Evolutionary conservation across 805 yeast genomes (phyloP).

Genomic region (Tetrapisispora namnaoensis): DNA sequence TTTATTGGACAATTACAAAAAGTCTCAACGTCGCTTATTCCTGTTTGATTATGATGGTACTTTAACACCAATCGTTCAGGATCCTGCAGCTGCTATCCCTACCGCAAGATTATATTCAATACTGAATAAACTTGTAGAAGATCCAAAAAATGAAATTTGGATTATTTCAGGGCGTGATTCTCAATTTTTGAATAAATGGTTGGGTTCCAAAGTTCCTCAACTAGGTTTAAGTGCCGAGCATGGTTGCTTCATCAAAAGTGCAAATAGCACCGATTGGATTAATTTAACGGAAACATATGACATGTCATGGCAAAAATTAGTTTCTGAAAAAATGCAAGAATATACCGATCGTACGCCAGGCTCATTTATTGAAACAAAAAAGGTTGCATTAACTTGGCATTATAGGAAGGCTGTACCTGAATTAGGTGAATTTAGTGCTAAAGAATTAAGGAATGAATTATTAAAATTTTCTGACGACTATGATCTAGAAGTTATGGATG

Average conservation of each 20-base stretch:
- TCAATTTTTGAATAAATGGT: conserved; percentile 77
- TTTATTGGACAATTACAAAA: conserved; percentile 47
- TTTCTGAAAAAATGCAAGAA: conserved; percentile 57
- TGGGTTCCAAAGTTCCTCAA: conserved; percentile 52
- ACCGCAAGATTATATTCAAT: conserved; percentile 57
- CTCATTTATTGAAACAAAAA: conserved; percentile 72
- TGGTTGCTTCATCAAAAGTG: conserved; percentile 84
- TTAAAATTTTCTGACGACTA: conserved; percentile 51
- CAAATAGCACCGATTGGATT: conserved; percentile 61
- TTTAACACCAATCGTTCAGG: conserved; percentile 88
- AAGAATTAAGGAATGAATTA: conserved; percentile 57
- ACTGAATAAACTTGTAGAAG: conserved; percentile 51
- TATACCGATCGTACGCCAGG: conserved; percentile 90
- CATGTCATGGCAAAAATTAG: conserved; percentile 91
- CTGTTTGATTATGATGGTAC: conserved; percentile 97
- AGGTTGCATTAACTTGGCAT: conserved; percentile 97
- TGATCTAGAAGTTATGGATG: conserved; percentile 92
- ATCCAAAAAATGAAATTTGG: conserved; percentile 85
- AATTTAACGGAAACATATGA: conserved; percentile 75
- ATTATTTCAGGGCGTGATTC: conserved; percentile 94
- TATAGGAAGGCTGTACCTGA: conserved; percentile 92
- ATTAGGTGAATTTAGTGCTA: conserved; percentile 79
- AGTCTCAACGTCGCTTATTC: conserved; percentile 62
- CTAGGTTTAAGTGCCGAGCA: conserved; percentile 93
- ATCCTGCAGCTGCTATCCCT: conserved; percentile 98